Base-by-base conservation (phyloP, 202 grass and related monocot genomes). In the Panicum virgatum region DNA sequence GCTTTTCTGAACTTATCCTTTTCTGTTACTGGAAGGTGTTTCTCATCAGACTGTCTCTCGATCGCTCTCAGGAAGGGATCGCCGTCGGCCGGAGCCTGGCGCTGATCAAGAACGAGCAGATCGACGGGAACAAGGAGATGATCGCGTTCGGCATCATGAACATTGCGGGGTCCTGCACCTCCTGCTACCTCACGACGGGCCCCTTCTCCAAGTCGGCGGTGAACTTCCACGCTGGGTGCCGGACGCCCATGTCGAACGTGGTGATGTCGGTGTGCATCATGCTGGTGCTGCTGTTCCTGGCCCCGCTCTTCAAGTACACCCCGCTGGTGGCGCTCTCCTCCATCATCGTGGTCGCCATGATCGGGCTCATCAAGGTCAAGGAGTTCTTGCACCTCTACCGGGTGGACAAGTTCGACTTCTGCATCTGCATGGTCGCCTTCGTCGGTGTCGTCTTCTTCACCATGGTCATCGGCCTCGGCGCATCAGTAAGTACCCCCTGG, bases 51-150 rank as follows among this genome's bases (percentile, higher is more conserved):
- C 18, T 77, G 9, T 16, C 12, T 16, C 12, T 72, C 27, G 5
- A 63, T 61, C 42, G 20, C 52, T 86, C 25, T 73, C 84, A 98
- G 96, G 93, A 99, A 94, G 96, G 93, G 34, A 96, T 99, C 75
- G 96, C 96, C 9, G 96, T 99, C 5, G 92, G 91, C 4, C 82
- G 96, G 64, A 99, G 92, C 77, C 76, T 99, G 64, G 96, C 90
- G 27, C 37, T 99, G 87, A 59, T 99, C 42, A 99, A 99, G 78
- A 88, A 96, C 72, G 91, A 99, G 74, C 92, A 99, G 71, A 93
- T 90, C 60, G 96, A 99, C 62, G 96, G 96, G 2, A 99, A 99
- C 72, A 99, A 99, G 80, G 96, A 99, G 89, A 99, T 99, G 96
- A 87, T 99, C 54, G 91, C 96, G 47, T 99, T 87, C 38, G 96